Conservation (phyloP, 23 red algal genomes). For the Gracilaria caudata region DNA sequence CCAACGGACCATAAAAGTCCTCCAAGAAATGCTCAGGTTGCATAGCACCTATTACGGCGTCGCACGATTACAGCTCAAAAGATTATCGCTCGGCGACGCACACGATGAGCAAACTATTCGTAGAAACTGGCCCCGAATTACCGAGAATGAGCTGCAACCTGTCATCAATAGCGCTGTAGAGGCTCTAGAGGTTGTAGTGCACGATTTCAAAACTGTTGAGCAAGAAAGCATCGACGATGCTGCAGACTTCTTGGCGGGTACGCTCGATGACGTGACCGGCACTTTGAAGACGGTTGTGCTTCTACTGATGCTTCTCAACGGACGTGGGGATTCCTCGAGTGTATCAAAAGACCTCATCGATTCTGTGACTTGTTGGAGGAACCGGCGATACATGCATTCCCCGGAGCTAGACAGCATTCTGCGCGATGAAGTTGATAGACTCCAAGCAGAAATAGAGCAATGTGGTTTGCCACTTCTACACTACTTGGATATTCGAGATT, state of each 20-base stretch:
- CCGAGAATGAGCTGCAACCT: neutral
- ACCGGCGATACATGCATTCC: neutral
- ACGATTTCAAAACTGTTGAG: slow-evolving; percentile 7
- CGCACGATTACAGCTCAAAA: neutral
- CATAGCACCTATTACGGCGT: slow-evolving; percentile 25
- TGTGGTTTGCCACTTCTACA: slow-evolving; percentile 2
- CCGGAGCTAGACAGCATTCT: slow-evolving; percentile 11
- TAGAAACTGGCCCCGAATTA: neutral
- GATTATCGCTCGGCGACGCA: neutral
- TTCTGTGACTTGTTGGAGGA: neutral
- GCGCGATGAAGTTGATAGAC: neutral
- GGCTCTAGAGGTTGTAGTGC: neutral
- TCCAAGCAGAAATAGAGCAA: neutral
- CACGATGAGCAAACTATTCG: neutral
- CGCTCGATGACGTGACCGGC: slow-evolving; percentile 2
- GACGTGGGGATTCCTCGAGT: neutral
- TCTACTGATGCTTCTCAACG: neutral
- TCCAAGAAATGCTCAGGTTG: neutral
- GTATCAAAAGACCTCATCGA: neutral
- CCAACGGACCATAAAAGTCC: neutral
- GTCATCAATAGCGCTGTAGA: neutral
- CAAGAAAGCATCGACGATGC: neutral
- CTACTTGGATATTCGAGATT: slow-evolving; percentile 14
- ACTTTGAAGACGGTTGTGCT: slow-evolving; percentile 9
- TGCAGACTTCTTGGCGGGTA: slow-evolving; percentile 10